phyloP scores from a whole-genome alignment of 2,329 filamentous ascomycete genomes.

The Lachnellula cervina region DNA sequence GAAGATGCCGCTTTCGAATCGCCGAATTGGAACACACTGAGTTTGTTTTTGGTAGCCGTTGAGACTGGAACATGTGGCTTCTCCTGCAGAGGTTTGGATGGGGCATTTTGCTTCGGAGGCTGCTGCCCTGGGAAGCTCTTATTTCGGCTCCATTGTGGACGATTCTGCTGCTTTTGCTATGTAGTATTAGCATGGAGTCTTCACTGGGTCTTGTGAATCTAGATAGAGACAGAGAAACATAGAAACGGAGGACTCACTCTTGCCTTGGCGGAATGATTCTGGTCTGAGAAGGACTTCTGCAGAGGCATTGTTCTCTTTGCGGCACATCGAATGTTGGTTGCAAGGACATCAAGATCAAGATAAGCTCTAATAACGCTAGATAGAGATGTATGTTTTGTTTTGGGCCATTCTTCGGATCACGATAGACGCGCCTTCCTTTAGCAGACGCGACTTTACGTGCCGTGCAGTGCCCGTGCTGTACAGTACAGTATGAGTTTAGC shows the following conservation, averaged over 20 bases:
- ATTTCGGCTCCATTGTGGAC: conserved; percentile 28
- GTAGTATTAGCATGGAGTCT: conserved; percentile 3
- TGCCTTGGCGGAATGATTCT: conserved; percentile 29
- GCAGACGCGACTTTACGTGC: no score
- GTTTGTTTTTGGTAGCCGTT: conserved; percentile 54
- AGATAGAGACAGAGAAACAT: background rate
- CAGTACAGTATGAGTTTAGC: no score
- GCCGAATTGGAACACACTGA: conserved; percentile 53
- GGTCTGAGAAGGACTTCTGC: conserved; percentile 34
- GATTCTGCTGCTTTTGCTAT: conserved; percentile 17
- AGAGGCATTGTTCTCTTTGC: conserved; percentile 28
- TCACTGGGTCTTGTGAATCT: background rate
- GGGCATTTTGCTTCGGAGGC: conserved; percentile 9
- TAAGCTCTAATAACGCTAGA: no score
- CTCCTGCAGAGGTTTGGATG: conserved; percentile 24
- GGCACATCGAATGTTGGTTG: background rate
- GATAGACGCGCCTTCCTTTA: no score
- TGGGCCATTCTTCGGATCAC: no score
- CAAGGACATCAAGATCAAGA: background rate
- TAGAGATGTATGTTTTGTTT: background rate
- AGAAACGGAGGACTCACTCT: conserved; percentile 15
- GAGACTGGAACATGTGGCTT: conserved; percentile 37
- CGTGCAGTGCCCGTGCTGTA: no score
- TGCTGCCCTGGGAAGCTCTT: conserved; percentile 28
- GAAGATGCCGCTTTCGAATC: conserved; percentile 20